Conservation (phyloP, 75 land plant genomes). For the Adiantum capillusveneris region DNA sequence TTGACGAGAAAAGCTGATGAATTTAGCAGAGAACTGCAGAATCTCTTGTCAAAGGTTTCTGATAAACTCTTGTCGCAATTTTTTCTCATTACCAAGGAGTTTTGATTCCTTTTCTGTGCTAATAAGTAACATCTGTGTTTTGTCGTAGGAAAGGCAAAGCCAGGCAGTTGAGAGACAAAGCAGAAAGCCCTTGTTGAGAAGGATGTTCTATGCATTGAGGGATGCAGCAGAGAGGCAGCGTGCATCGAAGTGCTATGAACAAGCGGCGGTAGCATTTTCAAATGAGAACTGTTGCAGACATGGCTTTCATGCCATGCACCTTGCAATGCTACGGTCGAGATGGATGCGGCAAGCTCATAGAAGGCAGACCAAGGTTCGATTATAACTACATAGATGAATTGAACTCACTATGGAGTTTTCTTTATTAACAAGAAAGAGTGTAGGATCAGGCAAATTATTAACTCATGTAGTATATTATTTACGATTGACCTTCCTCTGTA, state of each 20-base stretch:
- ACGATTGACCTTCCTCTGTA: no score
- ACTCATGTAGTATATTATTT: no score
- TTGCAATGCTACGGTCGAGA: constrained; percentile 19
- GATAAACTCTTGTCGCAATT: background rate
- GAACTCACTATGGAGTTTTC: no score
- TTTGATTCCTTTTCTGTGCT: background rate
- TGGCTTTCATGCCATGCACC: constrained; percentile 12
- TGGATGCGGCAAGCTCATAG: constrained; percentile 15
- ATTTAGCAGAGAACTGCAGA: constrained; percentile 23
- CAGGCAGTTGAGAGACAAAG: constrained; percentile 11
- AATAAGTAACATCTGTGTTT: background rate
- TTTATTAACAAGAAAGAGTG: no score
- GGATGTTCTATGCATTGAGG: constrained; percentile 15
- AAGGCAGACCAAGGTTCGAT: constrained; percentile 19
- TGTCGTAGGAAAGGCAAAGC: constrained; percentile 7
- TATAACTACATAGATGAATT: no score
- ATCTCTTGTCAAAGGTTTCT: constrained; percentile 22
- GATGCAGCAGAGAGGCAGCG: constrained; percentile 18
- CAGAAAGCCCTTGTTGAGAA: constrained; percentile 11
- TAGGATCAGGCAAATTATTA: no score
- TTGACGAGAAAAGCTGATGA: constrained; percentile 30
- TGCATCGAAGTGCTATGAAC: constrained; percentile 1
- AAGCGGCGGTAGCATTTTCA: constrained; percentile 11
- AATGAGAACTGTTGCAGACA: constrained; percentile 4
- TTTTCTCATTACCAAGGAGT: background rate